Evolutionary conservation across 2,329 filamentous ascomycete genomes (phyloP).

Genomic region (Fusarium hainanense): DNA sequence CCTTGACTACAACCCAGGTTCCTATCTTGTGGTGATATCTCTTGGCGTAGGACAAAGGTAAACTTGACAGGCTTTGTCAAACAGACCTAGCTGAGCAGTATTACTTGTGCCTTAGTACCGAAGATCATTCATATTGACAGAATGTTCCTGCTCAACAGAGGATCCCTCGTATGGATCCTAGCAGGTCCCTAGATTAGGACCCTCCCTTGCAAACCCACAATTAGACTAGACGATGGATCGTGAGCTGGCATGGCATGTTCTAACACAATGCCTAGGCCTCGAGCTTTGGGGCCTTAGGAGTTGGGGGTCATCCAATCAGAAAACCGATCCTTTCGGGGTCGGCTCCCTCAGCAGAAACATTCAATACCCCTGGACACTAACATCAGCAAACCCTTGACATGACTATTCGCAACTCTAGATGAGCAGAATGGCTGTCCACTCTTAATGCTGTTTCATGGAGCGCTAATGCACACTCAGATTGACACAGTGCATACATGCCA

Average conservation of each 20-base stretch:
- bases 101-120: background rate
- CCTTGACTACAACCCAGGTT: background rate
- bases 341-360: slow-evolving; percentile 7
- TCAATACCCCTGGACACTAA: slow-evolving; percentile 20
- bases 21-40: background rate
- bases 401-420: background rate
- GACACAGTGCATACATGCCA: background rate
- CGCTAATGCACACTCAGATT: background rate
- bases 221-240: slow-evolving; percentile 21
- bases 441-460: background rate
- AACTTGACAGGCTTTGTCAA: background rate
- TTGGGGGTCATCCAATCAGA: slow-evolving; percentile 19
- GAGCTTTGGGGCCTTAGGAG: slow-evolving; percentile 1
- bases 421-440: background rate
- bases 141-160: background rate
- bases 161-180: slow-evolving; percentile 1
- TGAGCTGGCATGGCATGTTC: slow-evolving; percentile 33
- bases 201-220: slow-evolving; percentile 30
- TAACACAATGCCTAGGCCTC: slow-evolving; percentile 14
- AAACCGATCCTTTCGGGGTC: slow-evolving; percentile 5
- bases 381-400: background rate
- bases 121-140: background rate
- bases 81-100: background rate
- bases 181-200: background rate
- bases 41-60: background rate